Evolutionary conservation across 1,284 basidiomycete genomes (phyloP).

Genomic region (Sphaerobolus stellatus): DNA sequence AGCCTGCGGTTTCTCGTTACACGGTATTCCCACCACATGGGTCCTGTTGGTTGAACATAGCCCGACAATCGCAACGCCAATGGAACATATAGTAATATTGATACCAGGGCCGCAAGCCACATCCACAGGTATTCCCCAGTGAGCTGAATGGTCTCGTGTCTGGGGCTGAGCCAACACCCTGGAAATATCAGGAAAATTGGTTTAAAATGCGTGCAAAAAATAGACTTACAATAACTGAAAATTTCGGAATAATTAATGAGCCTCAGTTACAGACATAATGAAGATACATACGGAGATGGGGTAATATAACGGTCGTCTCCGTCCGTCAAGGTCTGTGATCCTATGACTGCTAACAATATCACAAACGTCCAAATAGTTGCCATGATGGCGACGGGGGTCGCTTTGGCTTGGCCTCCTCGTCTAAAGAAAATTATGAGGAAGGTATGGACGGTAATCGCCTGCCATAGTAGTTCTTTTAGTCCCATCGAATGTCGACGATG

Average conservation of each 20-base stretch:
- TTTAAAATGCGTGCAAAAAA: background rate
- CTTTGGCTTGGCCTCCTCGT: constrained; percentile 1
- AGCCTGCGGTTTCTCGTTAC: background rate
- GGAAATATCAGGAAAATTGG: background rate
- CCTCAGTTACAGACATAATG: background rate
- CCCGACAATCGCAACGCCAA: constrained; percentile 3
- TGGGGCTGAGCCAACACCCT: constrained; percentile 17
- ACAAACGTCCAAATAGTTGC: constrained; percentile 17
- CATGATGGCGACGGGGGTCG: constrained; percentile 10
- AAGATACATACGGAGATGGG: constrained; percentile 14
- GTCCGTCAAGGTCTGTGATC: constrained; percentile 1
- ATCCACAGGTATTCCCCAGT: constrained; percentile 16
- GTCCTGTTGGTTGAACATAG: background rate
- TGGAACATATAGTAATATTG: constrained; percentile 13
- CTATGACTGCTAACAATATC: constrained; percentile 15
- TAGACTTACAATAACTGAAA: background rate
- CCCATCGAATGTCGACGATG: too few species aligned
- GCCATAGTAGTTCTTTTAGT: too few species aligned
- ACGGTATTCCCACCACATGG: constrained; percentile 2
- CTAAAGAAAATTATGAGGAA: constrained; percentile 20
- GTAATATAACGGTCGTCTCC: constrained; percentile 16
- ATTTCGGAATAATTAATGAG: background rate
- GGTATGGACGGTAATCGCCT: constrained; percentile 18
- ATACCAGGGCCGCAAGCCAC: constrained; percentile 12
- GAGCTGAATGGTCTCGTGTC: background rate